phyloP scores from a whole-genome alignment of 441 rosid genomes.

The Capsella rubella region DNA sequence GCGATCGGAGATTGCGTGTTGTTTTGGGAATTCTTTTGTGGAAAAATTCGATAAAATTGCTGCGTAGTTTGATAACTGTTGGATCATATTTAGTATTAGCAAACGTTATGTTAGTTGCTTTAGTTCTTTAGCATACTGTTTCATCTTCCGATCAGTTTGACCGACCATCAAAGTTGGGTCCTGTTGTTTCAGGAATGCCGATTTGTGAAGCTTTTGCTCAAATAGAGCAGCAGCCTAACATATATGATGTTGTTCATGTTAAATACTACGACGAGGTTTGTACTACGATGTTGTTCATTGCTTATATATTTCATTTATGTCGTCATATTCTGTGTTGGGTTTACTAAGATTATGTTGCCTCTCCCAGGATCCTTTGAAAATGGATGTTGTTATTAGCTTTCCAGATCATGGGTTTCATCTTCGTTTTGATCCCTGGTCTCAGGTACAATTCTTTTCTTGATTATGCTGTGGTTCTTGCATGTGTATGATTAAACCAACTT shows the following conservation, averaged over 20 bases:
- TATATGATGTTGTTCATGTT: slow-evolving; percentile 93
- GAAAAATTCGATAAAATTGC: not conserved
- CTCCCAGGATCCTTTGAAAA: slow-evolving; percentile 80
- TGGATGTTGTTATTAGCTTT: slow-evolving; percentile 89
- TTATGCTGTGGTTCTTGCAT: not conserved
- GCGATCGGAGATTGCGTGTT: slow-evolving; percentile 44
- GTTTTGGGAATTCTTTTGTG: not conserved
- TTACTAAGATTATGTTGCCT: slow-evolving; percentile 7
- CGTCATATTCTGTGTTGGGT: not conserved
- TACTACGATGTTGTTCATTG: not conserved
- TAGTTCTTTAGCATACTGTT: not conserved
- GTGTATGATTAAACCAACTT: slow-evolving; percentile 15
- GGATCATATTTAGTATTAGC: slow-evolving; percentile 29
- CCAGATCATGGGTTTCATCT: slow-evolving; percentile 98
- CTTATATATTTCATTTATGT: not conserved
- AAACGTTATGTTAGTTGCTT: not conserved
- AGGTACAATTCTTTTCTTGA: slow-evolving; percentile 52
- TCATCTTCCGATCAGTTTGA: slow-evolving; percentile 22
- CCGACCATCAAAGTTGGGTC: slow-evolving; percentile 25
- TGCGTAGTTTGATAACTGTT: slow-evolving; percentile 4
- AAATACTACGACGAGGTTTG: slow-evolving; percentile 91
- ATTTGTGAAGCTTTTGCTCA: slow-evolving; percentile 91
- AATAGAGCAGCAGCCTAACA: slow-evolving; percentile 91
- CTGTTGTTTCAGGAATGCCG: slow-evolving; percentile 78
- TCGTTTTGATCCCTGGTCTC: slow-evolving; percentile 98